Evolutionary conservation across 371 early-diverging fungal genomes (phyloP).

Genomic region (Mortierella sp.): DNA sequence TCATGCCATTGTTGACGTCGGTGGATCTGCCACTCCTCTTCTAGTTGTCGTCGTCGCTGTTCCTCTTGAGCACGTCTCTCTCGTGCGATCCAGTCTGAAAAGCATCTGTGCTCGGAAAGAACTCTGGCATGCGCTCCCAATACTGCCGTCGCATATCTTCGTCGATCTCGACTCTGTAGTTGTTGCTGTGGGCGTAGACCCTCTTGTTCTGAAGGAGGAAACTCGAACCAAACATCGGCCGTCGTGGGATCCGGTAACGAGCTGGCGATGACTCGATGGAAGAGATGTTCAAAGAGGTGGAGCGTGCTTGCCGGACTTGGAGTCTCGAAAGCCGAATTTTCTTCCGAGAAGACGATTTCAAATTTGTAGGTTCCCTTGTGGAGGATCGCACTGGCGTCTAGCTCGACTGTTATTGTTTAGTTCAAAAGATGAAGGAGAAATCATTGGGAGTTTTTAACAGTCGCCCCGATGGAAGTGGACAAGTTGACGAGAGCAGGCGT

Average conservation of each 20-base stretch:
- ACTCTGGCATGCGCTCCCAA: slow-evolving; percentile 28
- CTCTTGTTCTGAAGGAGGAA: not conserved
- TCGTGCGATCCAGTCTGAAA: slow-evolving; percentile 27
- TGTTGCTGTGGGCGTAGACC: not conserved
- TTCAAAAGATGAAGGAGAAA: too few species aligned
- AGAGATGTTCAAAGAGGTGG: slow-evolving; percentile 23
- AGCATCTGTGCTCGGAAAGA: not conserved
- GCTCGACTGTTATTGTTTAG: slow-evolving; percentile 11
- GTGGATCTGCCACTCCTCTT: slow-evolving; percentile 24
- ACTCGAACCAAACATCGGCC: slow-evolving; percentile 44
- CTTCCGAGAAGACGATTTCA: slow-evolving; percentile 29
- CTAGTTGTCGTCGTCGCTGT: slow-evolving; percentile 13
- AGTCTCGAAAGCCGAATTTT: slow-evolving; percentile 1
- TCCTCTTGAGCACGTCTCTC: slow-evolving; percentile 12
- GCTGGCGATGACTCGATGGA: slow-evolving; percentile 13
- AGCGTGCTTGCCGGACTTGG: slow-evolving; percentile 17
- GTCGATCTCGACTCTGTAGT: too few species aligned
- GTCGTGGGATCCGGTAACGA: slow-evolving; percentile 3
- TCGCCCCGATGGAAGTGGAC: too few species aligned
- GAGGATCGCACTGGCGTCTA: slow-evolving; percentile 17
- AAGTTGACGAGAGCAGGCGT: too few species aligned
- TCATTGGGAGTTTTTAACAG: too few species aligned
- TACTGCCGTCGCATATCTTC: not conserved
- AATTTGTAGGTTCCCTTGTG: slow-evolving; percentile 7
- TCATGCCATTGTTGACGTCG: slow-evolving; percentile 6